A percentile compares a stretch with the other conserved stretches of the same genome.
Evolutionary conservation across 2,329 filamentous ascomycete species (phyloP).

Genomic region (Nemania sp.): DNA sequence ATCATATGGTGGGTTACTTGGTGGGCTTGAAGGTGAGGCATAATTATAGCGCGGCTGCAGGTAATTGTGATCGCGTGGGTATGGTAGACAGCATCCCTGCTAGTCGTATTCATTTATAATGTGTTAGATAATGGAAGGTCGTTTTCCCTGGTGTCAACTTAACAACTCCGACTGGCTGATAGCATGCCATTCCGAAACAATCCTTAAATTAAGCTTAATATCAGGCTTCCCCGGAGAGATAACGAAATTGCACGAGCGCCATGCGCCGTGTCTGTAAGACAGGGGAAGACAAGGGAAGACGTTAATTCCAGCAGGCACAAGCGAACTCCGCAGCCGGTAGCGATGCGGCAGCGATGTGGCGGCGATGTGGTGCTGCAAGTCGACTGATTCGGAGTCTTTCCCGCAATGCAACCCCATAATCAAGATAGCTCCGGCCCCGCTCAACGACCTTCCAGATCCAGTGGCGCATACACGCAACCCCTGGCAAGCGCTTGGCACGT

Average conservation of each 20-base stretch:
- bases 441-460: conserved; percentile 17
- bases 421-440: conserved; percentile 8
- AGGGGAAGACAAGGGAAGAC: neutral
- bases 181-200: neutral
- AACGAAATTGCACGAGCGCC: neutral
- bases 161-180: neutral
- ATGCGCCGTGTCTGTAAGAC: neutral
- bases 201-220: neutral
- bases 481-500: neutral
- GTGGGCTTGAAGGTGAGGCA: too few species aligned
- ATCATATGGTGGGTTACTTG: too few species aligned
- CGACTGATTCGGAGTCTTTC: conserved; percentile 7
- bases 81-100: neutral
- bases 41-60: too few species aligned
- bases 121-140: neutral
- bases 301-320: neutral
- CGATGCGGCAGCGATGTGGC: too few species aligned
- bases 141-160: neutral
- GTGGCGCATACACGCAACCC: conserved; percentile 14
- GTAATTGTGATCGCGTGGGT: neutral
- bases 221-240: neutral
- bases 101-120: conserved; percentile 1
- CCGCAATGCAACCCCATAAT: conserved; percentile 21
- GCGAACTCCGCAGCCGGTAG: neutral
- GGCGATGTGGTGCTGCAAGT: conserved; percentile 7